These are phyloP conservation scores for Nicotiana tabacum DNA, from an alignment of 257 asterid genomes.

Conservation along the genomic window DNA sequence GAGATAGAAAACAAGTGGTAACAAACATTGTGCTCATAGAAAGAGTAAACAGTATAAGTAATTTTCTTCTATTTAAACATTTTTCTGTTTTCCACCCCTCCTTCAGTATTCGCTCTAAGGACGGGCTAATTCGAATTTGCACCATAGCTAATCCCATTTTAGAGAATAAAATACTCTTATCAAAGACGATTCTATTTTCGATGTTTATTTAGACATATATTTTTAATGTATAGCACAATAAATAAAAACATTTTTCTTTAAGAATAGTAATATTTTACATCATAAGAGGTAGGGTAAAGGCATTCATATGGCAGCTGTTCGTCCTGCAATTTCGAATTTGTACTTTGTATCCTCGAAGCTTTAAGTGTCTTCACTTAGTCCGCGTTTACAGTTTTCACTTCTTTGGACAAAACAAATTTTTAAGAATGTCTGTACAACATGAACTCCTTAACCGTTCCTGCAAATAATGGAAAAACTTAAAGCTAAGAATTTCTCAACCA, in stretches of 20 bases:
- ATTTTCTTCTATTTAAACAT: background rate
- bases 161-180: too few relatives aligned
- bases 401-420: background rate
- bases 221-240: background rate
- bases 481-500: background rate
- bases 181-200: too few relatives aligned
- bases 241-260: too few relatives aligned
- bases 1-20: background rate
- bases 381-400: background rate
- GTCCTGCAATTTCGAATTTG: background rate
- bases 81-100: too few relatives aligned
- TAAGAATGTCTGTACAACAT: constrained; percentile 5
- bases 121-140: too few relatives aligned
- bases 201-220: background rate
- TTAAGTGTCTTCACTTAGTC: background rate
- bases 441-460: background rate
- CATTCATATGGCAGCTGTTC: background rate
- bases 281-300: background rate
- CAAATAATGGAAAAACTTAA: background rate
- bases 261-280: background rate
- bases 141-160: too few relatives aligned
- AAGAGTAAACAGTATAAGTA: background rate
- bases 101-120: too few relatives aligned
- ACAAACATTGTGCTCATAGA: background rate
- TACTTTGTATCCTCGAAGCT: background rate